Evolutionary conservation across 352 stramenopile species (phyloP).

Genomic region (Phytopythium montanum): DNA sequence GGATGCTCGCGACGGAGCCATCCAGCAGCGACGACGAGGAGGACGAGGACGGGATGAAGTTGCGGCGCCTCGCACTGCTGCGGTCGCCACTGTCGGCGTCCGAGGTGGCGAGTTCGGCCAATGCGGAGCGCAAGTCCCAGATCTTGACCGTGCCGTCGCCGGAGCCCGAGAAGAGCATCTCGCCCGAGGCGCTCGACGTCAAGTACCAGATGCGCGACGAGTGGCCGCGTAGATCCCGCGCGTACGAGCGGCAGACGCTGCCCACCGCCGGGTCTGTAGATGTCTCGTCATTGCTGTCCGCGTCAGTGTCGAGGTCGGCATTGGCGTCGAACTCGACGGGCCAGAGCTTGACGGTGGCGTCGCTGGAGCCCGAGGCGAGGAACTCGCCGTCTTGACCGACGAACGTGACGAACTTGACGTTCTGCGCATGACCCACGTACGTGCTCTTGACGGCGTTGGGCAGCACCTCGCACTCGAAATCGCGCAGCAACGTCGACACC

Average conservation of each 20-base stretch:
- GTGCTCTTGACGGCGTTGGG: constrained; percentile 85
- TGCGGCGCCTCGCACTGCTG: constrained; percentile 27
- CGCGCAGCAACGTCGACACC: constrained; percentile 73
- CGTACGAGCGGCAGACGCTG: constrained; percentile 49
- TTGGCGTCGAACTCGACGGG: constrained; percentile 48
- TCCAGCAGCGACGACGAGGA: constrained; percentile 12
- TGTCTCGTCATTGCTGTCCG: constrained; percentile 9
- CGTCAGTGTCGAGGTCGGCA: background rate
- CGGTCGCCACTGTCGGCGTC: constrained; percentile 34
- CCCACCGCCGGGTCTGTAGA: constrained; percentile 23
- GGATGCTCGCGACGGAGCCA: constrained; percentile 16
- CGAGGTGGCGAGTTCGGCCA: constrained; percentile 33
- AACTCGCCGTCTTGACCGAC: constrained; percentile 81
- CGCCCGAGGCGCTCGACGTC: constrained; percentile 50
- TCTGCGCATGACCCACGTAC: constrained; percentile 82
- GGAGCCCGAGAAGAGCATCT: constrained; percentile 73
- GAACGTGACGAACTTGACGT: constrained; percentile 89
- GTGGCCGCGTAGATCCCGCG: constrained; percentile 65
- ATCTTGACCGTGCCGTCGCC: constrained; percentile 85
- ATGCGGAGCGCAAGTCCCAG: constrained; percentile 71
- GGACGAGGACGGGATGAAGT: constrained; percentile 26
- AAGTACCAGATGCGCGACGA: constrained; percentile 86
- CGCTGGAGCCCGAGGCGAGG: constrained; percentile 80
- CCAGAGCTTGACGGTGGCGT: constrained; percentile 87
- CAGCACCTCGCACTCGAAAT: constrained; percentile 87